Percentiles rank a stretch among this genome's conserved stretches.
Conservation (phyloP, 106 monocot genomes). For the Dendrobium officinale region DNA sequence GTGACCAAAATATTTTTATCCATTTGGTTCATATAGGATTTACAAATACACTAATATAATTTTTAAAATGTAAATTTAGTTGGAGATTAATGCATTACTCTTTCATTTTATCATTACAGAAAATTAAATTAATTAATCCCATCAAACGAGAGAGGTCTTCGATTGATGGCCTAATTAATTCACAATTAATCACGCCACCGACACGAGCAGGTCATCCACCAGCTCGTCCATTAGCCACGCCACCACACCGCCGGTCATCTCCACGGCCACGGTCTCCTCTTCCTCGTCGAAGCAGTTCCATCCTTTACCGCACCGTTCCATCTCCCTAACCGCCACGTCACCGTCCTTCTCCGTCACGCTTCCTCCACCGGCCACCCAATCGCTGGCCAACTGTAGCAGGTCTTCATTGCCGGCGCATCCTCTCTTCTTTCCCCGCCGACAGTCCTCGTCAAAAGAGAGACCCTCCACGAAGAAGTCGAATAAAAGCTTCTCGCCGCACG, state of each 20-base stretch:
- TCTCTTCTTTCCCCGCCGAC: too few species aligned
- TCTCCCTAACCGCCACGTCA: constrained; percentile 23
- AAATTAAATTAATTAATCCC: too few species aligned
- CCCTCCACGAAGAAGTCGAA: constrained; percentile 53
- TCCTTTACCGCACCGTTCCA: constrained; percentile 17
- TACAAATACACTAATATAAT: too few species aligned
- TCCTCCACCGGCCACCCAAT: constrained; percentile 32
- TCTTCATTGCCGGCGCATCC: neutral
- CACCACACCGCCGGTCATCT: neutral
- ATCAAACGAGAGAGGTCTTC: too few species aligned
- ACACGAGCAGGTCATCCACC: neutral
- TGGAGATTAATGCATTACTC: too few species aligned
- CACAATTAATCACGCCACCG: too few species aligned
- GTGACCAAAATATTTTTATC: too few species aligned
- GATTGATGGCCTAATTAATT: too few species aligned
- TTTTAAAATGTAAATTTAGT: too few species aligned
- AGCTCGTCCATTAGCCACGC: neutral
- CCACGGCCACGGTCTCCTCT: constrained; percentile 15
- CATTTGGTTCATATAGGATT: too few species aligned
- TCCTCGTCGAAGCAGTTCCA: constrained; percentile 34
- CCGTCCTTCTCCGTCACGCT: constrained; percentile 7
- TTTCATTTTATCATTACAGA: too few species aligned
- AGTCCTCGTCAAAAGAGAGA: neutral
- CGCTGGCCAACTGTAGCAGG: constrained; percentile 18
- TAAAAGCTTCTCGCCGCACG: constrained; percentile 25